Base-by-base conservation (phyloP, 1,284 basidiomycete species). In the Phlebopus sp. region DNA sequence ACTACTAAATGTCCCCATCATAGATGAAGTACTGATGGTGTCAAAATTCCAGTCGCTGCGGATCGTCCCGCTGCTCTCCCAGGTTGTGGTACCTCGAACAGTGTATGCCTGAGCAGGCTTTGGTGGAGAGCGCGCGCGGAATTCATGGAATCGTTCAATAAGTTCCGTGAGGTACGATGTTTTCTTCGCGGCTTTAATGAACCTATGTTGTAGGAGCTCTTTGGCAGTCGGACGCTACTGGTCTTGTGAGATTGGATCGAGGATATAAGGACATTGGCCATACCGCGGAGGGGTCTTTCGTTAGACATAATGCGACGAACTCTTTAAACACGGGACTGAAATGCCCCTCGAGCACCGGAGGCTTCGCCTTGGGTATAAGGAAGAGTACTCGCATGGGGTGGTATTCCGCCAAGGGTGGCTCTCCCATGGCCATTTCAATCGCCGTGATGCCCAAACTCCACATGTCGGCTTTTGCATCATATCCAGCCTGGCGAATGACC, bases 401-500 rank as follows among this genome's bases (percentile, higher is more conserved):
- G 68, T 95, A 92, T 66, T 97, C 92, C 4, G 92, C 88, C 51
- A 95, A 69, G 9, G 95, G 95, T 1, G 95, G 94, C 61, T 97
- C 92, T 37, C 95, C 95, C 58, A 90, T 92, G 1, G 92, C 90
- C 83, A 97, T 88, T 71, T 98, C 95, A 47, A 94, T 97, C 41
- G 93, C 90, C 0, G 96, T 97, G 62, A 98, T 97, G 13, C 96
- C 95, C 40, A 98, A 73, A 60, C 90, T 94, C 95, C 95, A 98
- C 71, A 98, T 88, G 66, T 98, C 95, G 5, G 95, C 96, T 65
- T 94, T 92, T 2, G 86, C 81, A 63, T 98, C 95, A 69, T 99
- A 99, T 1, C 95, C 95, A 6, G 94, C 90, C 70, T 99, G 97
- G 25, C 92, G 83, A 60, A 99, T 99, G 37, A 97, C 93, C 66